Conservation (phyloP, 2,329 filamentous ascomycete species). For the Monilinia fructicola region DNA sequence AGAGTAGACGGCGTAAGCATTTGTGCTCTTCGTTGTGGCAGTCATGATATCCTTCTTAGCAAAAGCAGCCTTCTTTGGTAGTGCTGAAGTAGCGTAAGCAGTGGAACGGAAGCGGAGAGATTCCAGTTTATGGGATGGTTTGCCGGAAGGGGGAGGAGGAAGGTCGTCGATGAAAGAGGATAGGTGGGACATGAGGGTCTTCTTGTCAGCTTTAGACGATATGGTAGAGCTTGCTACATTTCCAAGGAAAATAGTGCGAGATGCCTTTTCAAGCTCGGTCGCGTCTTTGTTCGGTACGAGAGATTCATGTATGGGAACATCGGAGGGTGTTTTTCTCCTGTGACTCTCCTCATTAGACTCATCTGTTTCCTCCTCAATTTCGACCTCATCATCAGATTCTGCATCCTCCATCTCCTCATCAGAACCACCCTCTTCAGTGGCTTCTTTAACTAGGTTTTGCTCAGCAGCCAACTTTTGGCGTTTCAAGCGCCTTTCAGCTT, state of each 20-base stretch:
- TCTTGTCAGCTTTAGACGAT: conserved; percentile 77
- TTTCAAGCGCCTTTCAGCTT: conserved; percentile 48
- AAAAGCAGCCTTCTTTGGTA: conserved; percentile 93
- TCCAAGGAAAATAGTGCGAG: conserved; percentile 86
- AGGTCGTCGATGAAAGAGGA: conserved; percentile 66
- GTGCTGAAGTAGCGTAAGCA: conserved; percentile 70
- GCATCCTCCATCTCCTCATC: conserved; percentile 36
- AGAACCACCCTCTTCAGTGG: conserved; percentile 33
- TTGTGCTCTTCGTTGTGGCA: conserved; percentile 86
- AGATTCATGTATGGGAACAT: conserved; percentile 54
- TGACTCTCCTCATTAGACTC: conserved; percentile 28
- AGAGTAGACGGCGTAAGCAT: conserved; percentile 90
- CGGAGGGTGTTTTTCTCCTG: conserved; percentile 45
- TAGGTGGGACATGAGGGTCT: conserved; percentile 73
- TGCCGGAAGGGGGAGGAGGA: conserved; percentile 47
- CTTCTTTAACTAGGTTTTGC: conserved; percentile 41
- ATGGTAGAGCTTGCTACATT: conserved; percentile 86
- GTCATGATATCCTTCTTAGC: conserved; percentile 90
- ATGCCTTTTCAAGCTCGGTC: conserved; percentile 77
- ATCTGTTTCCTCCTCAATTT: conserved; percentile 36
- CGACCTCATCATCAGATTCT: conserved; percentile 33
- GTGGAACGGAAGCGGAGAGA: conserved; percentile 93
- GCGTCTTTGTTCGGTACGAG: conserved; percentile 53
- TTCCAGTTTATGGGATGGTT: conserved; percentile 70
- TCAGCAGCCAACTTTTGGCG: conserved; percentile 50